These are phyloP conservation scores for Neurospora pannonica DNA, from an alignment of 495 filamentous ascomycete species.

Conservation along the genomic window DNA sequence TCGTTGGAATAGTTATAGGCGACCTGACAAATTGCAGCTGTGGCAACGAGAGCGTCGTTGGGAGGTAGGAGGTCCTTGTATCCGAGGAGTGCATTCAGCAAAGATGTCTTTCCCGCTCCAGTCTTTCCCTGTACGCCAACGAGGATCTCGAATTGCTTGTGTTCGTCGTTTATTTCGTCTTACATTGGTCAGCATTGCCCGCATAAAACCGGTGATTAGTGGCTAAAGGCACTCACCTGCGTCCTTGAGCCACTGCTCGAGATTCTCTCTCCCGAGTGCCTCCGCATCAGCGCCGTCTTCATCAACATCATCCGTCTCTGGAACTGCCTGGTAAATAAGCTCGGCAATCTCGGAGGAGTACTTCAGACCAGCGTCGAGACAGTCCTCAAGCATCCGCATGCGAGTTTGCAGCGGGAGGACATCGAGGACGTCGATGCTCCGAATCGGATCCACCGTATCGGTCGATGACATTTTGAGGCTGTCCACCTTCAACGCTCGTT, in stretches of 20 bases:
- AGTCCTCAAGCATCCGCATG: not conserved
- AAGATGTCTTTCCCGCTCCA: constrained; percentile 21
- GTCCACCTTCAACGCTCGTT: not conserved
- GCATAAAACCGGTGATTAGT: not conserved
- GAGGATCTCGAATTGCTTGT: constrained; percentile 3
- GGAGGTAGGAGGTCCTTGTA: constrained; percentile 13
- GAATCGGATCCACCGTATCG: not conserved
- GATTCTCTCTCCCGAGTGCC: not conserved
- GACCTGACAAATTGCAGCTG: constrained; percentile 14
- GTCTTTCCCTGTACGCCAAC: constrained; percentile 19
- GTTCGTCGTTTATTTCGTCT: not conserved
- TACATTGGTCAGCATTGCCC: not conserved
- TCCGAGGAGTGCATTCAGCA: constrained; percentile 18
- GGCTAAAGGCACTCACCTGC: not conserved
- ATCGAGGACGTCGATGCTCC: not conserved
- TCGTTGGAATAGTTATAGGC: constrained; percentile 7
- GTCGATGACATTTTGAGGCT: not conserved
- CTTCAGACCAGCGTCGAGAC: not conserved
- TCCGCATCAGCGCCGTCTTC: not conserved
- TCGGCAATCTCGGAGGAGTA: not conserved
- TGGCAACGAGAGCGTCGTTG: constrained; percentile 14
- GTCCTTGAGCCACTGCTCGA: not conserved
- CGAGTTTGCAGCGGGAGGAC: not conserved
- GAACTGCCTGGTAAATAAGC: not conserved
- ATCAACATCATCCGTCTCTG: not conserved